A percentile compares a stretch with the other conserved stretches of the same genome.
phyloP scores from a whole-genome alignment of 345 rosid species.

The Combretum micranthum region DNA sequence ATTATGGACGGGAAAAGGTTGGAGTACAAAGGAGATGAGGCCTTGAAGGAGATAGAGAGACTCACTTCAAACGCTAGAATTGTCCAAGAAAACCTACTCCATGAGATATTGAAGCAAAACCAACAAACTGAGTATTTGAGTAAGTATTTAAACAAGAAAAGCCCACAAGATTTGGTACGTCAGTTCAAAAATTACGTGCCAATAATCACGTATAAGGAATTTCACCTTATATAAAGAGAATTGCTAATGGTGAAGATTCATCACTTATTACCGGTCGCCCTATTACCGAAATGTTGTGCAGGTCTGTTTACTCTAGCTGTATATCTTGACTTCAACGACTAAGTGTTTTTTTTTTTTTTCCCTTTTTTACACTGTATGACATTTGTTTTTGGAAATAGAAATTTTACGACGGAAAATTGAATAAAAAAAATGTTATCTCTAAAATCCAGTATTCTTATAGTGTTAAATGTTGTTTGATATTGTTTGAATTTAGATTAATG shows the following conservation, averaged over 20 bases:
- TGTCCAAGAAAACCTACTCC: constrained; percentile 40
- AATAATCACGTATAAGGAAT: constrained; percentile 44
- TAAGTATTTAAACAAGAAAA: constrained; percentile 25
- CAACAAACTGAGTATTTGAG: constrained; percentile 46
- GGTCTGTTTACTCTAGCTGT: constrained; percentile 30
- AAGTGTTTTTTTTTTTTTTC: too few relatives aligned
- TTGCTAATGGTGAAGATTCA: constrained; percentile 54
- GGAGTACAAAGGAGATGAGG: constrained; percentile 52
- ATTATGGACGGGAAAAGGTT: constrained; percentile 56
- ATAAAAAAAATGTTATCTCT: too few relatives aligned
- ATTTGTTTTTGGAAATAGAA: too few relatives aligned
- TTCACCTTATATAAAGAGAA: constrained; percentile 52
- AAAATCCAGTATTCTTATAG: too few relatives aligned
- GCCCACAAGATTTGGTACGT: constrained; percentile 22
- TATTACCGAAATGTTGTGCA: constrained; percentile 57
- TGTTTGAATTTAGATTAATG: background rate
- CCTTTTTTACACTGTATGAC: too few relatives aligned
- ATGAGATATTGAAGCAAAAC: constrained; percentile 36
- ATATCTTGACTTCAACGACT: too few relatives aligned
- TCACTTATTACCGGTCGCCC: constrained; percentile 46
- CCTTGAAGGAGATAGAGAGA: constrained; percentile 47
- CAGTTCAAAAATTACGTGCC: constrained; percentile 42
- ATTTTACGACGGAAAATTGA: too few relatives aligned
- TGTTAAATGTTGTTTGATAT: background rate
- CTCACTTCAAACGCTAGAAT: constrained; percentile 39